These are phyloP conservation scores for Fallopia convolvulus DNA, from an alignment of 148 eudicot genomes.

Conservation along the genomic window DNA sequence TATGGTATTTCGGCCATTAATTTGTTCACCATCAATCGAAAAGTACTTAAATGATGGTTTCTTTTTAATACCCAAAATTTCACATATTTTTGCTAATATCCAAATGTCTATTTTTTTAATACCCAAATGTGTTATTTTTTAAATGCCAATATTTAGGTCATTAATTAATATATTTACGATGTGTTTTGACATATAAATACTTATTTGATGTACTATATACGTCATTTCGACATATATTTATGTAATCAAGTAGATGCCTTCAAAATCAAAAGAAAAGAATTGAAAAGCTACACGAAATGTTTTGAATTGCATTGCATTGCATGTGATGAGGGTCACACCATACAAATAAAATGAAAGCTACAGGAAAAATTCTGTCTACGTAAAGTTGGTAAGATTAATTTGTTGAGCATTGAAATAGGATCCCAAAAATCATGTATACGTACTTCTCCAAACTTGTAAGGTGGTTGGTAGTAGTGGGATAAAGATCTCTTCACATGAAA, in stretches of 20 bases:
- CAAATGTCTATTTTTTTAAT: too few species aligned
- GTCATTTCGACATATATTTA: background rate
- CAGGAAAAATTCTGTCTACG: background rate
- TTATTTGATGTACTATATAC: background rate
- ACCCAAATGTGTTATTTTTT: too few species aligned
- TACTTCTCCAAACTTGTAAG: background rate
- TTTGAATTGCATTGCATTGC: background rate
- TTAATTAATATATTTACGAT: background rate
- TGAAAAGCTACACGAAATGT: background rate
- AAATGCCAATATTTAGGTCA: too few species aligned
- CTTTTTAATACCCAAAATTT: too few species aligned
- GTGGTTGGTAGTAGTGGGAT: conserved; percentile 10
- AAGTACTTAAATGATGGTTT: too few species aligned
- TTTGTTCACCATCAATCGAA: too few species aligned
- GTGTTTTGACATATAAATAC: background rate
- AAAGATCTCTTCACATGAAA: conserved; percentile 9
- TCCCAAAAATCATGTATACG: background rate
- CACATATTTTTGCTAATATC: too few species aligned
- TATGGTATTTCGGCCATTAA: too few species aligned
- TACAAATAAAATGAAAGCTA: conserved; percentile 3
- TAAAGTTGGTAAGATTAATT: conserved; percentile 8
- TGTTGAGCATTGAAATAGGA: background rate
- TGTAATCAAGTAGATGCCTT: background rate
- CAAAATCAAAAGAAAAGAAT: background rate
- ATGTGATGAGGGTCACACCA: conserved; percentile 6